A percentile compares a stretch with the other conserved stretches of the same genome.
Evolutionary conservation across 1,284 basidiomycete species (phyloP).

Genomic region (Tylopilus sp.): DNA sequence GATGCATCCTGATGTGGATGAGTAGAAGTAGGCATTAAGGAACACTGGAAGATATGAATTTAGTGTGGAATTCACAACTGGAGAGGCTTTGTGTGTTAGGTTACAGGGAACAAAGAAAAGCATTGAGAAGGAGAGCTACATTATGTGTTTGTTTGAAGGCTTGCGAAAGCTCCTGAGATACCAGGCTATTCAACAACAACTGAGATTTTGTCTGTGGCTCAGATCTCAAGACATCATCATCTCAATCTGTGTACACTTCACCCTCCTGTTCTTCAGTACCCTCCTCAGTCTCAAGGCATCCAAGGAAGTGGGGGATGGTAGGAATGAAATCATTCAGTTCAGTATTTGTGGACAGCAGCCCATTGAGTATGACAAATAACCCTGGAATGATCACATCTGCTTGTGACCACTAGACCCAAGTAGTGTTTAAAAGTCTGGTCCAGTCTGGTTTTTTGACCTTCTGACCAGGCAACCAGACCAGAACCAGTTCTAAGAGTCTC

Average conservation of each 20-base stretch:
- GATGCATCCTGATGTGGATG: slow-evolving; percentile 42
- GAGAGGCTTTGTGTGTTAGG: slow-evolving; percentile 70
- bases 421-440: too few species aligned
- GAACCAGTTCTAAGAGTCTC: too few species aligned
- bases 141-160: slow-evolving; percentile 79
- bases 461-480: too few species aligned
- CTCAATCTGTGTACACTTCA: slow-evolving; percentile 78
- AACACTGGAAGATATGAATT: slow-evolving; percentile 92
- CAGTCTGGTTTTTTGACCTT: too few species aligned
- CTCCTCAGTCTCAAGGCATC: slow-evolving; percentile 86
- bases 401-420: slow-evolving; percentile 77
- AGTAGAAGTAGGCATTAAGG: slow-evolving; percentile 53
- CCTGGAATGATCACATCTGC: slow-evolving; percentile 82
- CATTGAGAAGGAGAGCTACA: slow-evolving; percentile 87
- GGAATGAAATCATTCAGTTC: slow-evolving; percentile 92
- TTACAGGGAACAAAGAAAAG: slow-evolving; percentile 79
- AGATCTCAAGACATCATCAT: slow-evolving; percentile 54
- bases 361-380: slow-evolving; percentile 91
- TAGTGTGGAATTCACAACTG: slow-evolving; percentile 67
- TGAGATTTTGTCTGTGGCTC: slow-evolving; percentile 49
- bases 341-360: slow-evolving; percentile 96
- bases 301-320: slow-evolving; percentile 86
- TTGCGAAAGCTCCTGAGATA: slow-evolving; percentile 59
- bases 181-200: slow-evolving; percentile 47
- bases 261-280: slow-evolving; percentile 84